Evolutionary conservation across 768 basidiomycete genomes (phyloP).

Genomic region (Termitomyces titanicus): DNA sequence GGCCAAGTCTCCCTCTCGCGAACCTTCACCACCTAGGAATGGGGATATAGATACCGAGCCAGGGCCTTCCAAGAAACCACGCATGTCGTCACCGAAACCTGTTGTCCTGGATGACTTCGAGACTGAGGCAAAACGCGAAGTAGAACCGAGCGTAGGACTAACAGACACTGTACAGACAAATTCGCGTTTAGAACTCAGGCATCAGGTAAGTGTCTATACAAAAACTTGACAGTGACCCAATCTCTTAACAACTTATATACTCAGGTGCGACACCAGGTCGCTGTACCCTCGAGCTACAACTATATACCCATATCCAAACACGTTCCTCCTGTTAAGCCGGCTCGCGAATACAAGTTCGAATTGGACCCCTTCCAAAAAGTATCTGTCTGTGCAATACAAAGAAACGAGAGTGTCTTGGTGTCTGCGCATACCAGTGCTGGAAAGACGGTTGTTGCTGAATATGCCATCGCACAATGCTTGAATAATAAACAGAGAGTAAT

Average conservation of each 20-base stretch:
- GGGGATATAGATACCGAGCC: slow-evolving; percentile 28
- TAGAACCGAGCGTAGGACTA: slow-evolving; percentile 85
- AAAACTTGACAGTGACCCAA: not conserved
- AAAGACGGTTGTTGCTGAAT: slow-evolving; percentile 99
- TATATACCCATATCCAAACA: slow-evolving; percentile 91
- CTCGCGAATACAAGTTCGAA: slow-evolving; percentile 91
- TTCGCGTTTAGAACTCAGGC: slow-evolving; percentile 69
- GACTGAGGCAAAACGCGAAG: slow-evolving; percentile 89
- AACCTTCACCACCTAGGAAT: slow-evolving; percentile 12
- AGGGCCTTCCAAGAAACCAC: slow-evolving; percentile 54
- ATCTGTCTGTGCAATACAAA: slow-evolving; percentile 90
- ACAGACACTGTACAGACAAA: slow-evolving; percentile 69
- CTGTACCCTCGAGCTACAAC: slow-evolving; percentile 87
- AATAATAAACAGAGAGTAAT: slow-evolving; percentile 94
- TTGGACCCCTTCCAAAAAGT: slow-evolving; percentile 97
- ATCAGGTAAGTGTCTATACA: slow-evolving; percentile 54
- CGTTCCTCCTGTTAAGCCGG: slow-evolving; percentile 87
- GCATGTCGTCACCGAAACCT: slow-evolving; percentile 63
- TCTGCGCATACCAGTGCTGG: slow-evolving; percentile 99
- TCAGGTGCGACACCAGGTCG: slow-evolving; percentile 94
- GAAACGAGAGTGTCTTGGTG: slow-evolving; percentile 96
- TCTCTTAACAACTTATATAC: not conserved
- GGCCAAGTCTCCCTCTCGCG: slow-evolving; percentile 25
- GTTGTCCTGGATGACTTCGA: slow-evolving; percentile 92
- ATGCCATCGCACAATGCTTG: slow-evolving; percentile 96